These are phyloP conservation scores for Globisporangium nunn DNA, from an alignment of 352 stramenopile genomes.

Conservation along the genomic window DNA sequence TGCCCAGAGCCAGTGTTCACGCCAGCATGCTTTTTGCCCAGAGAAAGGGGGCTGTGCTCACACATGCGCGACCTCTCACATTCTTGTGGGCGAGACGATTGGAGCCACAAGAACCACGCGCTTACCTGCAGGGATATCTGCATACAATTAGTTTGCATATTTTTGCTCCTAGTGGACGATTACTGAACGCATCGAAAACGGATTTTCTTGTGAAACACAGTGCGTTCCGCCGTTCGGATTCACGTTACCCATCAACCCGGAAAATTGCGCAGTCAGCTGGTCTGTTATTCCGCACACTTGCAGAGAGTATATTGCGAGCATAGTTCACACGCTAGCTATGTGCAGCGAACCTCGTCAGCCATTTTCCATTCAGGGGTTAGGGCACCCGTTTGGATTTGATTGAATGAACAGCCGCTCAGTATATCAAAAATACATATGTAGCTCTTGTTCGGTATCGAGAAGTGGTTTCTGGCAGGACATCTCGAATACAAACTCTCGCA, in stretches of 20 bases:
- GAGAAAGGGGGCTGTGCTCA: background rate
- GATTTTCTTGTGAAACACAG: slow-evolving; percentile 1
- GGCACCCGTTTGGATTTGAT: background rate
- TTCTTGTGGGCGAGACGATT: background rate
- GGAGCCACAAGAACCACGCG: background rate
- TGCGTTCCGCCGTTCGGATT: background rate
- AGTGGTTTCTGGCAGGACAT: no score
- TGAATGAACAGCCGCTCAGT: background rate
- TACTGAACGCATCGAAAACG: background rate
- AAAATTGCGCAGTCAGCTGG: background rate
- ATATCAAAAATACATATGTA: background rate
- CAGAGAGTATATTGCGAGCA: background rate
- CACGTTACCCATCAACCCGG: background rate
- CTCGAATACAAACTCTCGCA: background rate
- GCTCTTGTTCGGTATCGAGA: no score
- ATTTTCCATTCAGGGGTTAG: slow-evolving; percentile 12
- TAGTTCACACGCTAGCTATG: background rate
- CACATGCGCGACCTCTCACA: background rate
- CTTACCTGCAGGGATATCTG: no score
- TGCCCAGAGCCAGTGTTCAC: background rate
- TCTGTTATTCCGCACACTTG: background rate
- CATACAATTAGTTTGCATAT: no score
- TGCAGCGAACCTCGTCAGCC: slow-evolving; percentile 1
- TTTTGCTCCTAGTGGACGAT: no score
- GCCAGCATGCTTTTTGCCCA: no score